phyloP scores from a whole-genome alignment of 768 basidiomycete species.

The Candolleomyces efflorescens region DNA sequence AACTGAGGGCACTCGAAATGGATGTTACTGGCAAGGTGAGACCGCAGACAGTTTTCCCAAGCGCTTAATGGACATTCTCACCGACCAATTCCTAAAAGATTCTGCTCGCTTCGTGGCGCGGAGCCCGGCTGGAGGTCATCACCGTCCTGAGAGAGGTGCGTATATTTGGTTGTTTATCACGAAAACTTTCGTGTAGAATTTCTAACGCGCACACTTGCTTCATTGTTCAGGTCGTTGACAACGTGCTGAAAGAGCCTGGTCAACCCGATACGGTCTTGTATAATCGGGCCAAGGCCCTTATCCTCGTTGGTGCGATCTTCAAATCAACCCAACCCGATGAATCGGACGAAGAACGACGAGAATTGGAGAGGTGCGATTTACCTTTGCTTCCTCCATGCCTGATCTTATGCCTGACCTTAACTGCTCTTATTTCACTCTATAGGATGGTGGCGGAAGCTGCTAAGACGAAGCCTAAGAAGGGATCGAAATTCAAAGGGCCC shows the following conservation, averaged over 20 bases:
- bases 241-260: slow-evolving; percentile 77
- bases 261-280: slow-evolving; percentile 66
- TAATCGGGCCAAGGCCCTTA: slow-evolving; percentile 87
- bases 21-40: slow-evolving; percentile 88
- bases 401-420: slow-evolving; percentile 2
- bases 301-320: slow-evolving; percentile 88
- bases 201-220: neutral
- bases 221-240: slow-evolving; percentile 61
- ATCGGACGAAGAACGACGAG: slow-evolving; percentile 88
- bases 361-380: slow-evolving; percentile 79
- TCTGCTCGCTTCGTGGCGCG: slow-evolving; percentile 96
- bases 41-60: neutral
- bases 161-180: slow-evolving; percentile 1
- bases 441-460: slow-evolving; percentile 90
- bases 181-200: neutral
- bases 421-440: slow-evolving; percentile 4
- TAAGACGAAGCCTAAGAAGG: slow-evolving; percentile 56
- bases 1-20: slow-evolving; percentile 81
- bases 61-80: neutral
- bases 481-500: neutral
- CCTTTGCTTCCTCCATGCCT: neutral
- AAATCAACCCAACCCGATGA: slow-evolving; percentile 83
- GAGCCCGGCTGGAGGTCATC: slow-evolving; percentile 91
- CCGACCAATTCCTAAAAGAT: slow-evolving; percentile 42
- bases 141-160: slow-evolving; percentile 75